Base-by-base conservation (phyloP, 192 early-diverging fungal genomes). In the Mycoemilia scoparia region DNA sequence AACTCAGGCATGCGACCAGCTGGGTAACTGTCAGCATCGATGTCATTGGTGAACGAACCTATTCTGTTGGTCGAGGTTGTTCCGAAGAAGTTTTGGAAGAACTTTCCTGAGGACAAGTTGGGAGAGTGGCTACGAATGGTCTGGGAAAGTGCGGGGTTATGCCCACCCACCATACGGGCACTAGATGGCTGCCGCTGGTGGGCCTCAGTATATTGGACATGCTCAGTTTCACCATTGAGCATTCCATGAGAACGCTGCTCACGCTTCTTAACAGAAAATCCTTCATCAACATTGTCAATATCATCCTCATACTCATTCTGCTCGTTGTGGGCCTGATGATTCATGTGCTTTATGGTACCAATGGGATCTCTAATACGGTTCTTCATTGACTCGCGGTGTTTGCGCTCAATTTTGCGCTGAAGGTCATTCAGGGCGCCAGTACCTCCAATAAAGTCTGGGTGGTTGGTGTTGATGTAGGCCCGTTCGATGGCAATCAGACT, bases 401-500 rank as follows among this genome's bases (percentile, higher is more conserved):
- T 72, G 54, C 69, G 73, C 43, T 74, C 70, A 8, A 67, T 57
- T 36, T 68, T 66, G 24, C 64, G 69, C 53, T 82, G 71, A 29
- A 85, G 41, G 16, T 70, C 69, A 14, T 56, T 65, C 55, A 85
- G 70, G n/a, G 82, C 78, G 9, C 72, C 74, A 0, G 69, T 71
- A 0, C 74, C 82, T 10, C 81, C 81, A 40, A 84, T 69, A 52
- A 84, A 99, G 51, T 99, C 92, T 4, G 92, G 92, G 52, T 99
- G 96, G 4, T 69, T 90, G 6, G 96, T 99, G 69, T 99, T 99
- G 64, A 99, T 77, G 57, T 99, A 99, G 51, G 74, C 74, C 11
- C 81, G 73, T 49, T 85, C 72, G 45, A 85, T 85, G 28, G 72
- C 56, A 45, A 85, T 76, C 46, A 85, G 46, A 39, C 77, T 85